Percentiles rank a stretch among this genome's conserved stretches.
phyloP scores from a whole-genome alignment of 768 basidiomycete genomes.

The Lactifluus echinatus region DNA sequence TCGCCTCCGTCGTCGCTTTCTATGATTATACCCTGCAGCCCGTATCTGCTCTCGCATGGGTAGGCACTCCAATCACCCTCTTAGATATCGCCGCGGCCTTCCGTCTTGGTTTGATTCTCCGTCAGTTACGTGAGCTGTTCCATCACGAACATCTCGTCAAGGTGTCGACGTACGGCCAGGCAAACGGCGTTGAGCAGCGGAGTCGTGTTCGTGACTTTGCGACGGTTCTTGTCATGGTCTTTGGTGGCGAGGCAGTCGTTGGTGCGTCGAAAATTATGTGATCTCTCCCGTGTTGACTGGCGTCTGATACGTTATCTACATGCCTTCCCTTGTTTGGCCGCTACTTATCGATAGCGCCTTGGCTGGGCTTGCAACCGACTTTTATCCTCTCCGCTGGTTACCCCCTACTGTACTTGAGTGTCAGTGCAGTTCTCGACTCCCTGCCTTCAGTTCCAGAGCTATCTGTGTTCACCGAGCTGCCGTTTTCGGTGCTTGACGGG shows the following conservation, averaged over 20 bases:
- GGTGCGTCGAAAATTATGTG: constrained; percentile 6
- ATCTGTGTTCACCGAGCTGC: constrained; percentile 16
- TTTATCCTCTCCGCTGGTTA: constrained; percentile 10
- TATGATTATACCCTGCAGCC: constrained; percentile 19
- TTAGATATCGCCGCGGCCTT: constrained; percentile 17
- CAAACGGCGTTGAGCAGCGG: constrained; percentile 2
- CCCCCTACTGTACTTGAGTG: constrained; percentile 9
- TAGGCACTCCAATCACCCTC: constrained; percentile 12
- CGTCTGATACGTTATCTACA: not conserved
- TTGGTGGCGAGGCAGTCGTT: constrained; percentile 19
- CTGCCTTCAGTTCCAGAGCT: constrained; percentile 12
- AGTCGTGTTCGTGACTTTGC: constrained; percentile 16
- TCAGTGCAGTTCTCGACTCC: constrained; percentile 9
- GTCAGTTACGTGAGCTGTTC: constrained; percentile 14
- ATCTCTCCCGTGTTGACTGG: not conserved
- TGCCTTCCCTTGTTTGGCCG: not conserved
- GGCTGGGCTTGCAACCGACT: constrained; percentile 18
- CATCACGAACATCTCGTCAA: constrained; percentile 5
- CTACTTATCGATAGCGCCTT: constrained; percentile 12
- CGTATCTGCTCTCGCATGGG: constrained; percentile 10
- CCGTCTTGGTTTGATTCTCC: constrained; percentile 19
- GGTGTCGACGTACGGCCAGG: not conserved
- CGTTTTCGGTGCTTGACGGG: constrained; percentile 12
- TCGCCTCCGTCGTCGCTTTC: constrained; percentile 14
- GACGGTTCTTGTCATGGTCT: constrained; percentile 19